A percentile compares a stretch with the other conserved stretches of the same genome.
Conservation (phyloP, 108 stramenopile genomes). For the Chaetoceros muelleri region DNA sequence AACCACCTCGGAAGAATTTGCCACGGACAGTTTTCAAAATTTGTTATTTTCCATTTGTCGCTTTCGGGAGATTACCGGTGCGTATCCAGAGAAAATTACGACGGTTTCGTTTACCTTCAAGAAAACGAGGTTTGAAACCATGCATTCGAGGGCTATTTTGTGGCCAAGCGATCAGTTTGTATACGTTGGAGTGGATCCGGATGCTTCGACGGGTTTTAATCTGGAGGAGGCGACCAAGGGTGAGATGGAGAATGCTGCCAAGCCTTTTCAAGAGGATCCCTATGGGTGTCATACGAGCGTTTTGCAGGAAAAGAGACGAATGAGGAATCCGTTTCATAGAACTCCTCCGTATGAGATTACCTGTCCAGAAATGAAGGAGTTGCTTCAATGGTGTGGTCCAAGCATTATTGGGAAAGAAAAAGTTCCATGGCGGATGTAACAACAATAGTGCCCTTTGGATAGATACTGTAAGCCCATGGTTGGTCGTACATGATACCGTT, state of each 20-base stretch:
- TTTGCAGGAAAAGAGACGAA: slow-evolving; percentile 69
- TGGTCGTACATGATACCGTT: too few species aligned
- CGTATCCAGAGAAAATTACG: slow-evolving; percentile 81
- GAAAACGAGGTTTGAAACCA: slow-evolving; percentile 59
- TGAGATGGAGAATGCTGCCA: slow-evolving; percentile 63
- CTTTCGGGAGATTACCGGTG: slow-evolving; percentile 88
- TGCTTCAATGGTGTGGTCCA: slow-evolving; percentile 84
- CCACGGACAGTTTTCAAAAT: slow-evolving; percentile 95
- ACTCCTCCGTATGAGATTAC: slow-evolving; percentile 80
- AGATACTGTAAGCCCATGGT: too few species aligned
- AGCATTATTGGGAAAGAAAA: slow-evolving; percentile 36
- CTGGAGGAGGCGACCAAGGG: slow-evolving; percentile 42
- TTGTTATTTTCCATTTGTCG: slow-evolving; percentile 93
- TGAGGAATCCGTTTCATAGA: slow-evolving; percentile 85
- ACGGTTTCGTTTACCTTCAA: slow-evolving; percentile 95
- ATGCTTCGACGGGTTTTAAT: slow-evolving; percentile 67
- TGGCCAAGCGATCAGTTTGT: slow-evolving; percentile 71
- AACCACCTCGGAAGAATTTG: slow-evolving; percentile 86
- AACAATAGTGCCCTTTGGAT: too few species aligned
- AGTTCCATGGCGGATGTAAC: slow-evolving; percentile 73
- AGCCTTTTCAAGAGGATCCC: slow-evolving; percentile 82
- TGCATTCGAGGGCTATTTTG: slow-evolving; percentile 77
- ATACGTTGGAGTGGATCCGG: slow-evolving; percentile 85
- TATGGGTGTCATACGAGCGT: slow-evolving; percentile 82
- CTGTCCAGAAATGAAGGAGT: slow-evolving; percentile 80